Percentiles rank a stretch among this genome's conserved stretches.
These are phyloP conservation scores for Physocladia obscura DNA, from an alignment of 192 early-diverging fungal genomes.

Conservation along the genomic window DNA sequence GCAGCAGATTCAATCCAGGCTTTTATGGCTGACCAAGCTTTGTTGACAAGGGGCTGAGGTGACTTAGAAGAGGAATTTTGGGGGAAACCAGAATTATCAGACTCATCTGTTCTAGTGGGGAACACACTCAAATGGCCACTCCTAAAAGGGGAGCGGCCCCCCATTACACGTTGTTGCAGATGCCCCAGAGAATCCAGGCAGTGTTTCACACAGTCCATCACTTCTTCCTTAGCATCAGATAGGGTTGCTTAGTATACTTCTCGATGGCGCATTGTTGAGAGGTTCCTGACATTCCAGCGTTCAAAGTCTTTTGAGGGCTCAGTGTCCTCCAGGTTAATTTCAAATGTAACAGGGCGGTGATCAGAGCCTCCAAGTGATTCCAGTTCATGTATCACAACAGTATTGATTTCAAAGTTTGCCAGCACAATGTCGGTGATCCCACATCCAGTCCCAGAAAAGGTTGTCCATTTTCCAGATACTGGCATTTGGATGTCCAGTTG, in stretches of 20 bases:
- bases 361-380: background rate
- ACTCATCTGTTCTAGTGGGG: too few species aligned
- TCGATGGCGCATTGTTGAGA: background rate
- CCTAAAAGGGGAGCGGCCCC: too few species aligned
- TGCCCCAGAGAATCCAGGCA: background rate
- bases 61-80: background rate
- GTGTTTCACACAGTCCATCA: background rate
- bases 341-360: background rate
- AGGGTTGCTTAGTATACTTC: background rate
- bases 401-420: background rate
- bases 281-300: background rate
- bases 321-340: background rate
- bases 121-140: too few species aligned
- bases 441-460: background rate
- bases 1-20: background rate
- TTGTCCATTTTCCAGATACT: background rate
- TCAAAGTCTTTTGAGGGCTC: background rate
- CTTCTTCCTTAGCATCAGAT: background rate
- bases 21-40: background rate
- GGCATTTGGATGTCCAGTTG: background rate
- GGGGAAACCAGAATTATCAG: too few species aligned
- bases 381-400: background rate
- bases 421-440: background rate
- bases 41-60: background rate
- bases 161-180: background rate